These are phyloP conservation scores for Botrytis hyacinthi DNA, from an alignment of 2,329 filamentous ascomycete species.

Conservation along the genomic window DNA sequence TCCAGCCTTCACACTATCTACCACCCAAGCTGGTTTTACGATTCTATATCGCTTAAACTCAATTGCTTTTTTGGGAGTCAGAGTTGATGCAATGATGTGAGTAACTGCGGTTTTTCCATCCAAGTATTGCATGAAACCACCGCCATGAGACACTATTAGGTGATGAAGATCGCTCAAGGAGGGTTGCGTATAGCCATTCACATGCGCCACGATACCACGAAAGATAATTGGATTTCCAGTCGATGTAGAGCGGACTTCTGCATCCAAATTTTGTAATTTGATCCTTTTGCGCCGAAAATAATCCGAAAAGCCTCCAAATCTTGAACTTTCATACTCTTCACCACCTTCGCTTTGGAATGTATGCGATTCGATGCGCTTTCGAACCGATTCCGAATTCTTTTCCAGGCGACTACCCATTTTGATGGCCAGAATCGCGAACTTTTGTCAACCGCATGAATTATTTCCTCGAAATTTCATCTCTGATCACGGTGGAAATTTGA, in stretches of 20 bases:
- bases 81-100: slow-evolving; percentile 86
- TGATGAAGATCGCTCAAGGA: slow-evolving; percentile 84
- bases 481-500: not conserved
- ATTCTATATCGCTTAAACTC: slow-evolving; percentile 88
- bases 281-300: slow-evolving; percentile 96
- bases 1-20: slow-evolving; percentile 81
- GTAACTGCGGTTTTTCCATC: slow-evolving; percentile 94
- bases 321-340: slow-evolving; percentile 85
- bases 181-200: slow-evolving; percentile 95
- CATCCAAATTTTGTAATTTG: slow-evolving; percentile 93
- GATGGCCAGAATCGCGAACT: not conserved
- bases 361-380: slow-evolving; percentile 63
- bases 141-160: slow-evolving; percentile 89
- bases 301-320: slow-evolving; percentile 84
- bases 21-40: slow-evolving; percentile 91
- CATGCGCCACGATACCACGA: slow-evolving; percentile 83
- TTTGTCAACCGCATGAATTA: not conserved
- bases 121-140: slow-evolving; percentile 89
- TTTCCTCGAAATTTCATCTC: not conserved
- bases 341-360: slow-evolving; percentile 78
- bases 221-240: slow-evolving; percentile 79
- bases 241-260: slow-evolving; percentile 68
- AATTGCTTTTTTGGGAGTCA: slow-evolving; percentile 89
- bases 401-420: slow-evolving; percentile 60
- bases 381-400: slow-evolving; percentile 60